Conservation (phyloP, 192 early-diverging fungal genomes). For the Linnemannia schmuckeri region DNA sequence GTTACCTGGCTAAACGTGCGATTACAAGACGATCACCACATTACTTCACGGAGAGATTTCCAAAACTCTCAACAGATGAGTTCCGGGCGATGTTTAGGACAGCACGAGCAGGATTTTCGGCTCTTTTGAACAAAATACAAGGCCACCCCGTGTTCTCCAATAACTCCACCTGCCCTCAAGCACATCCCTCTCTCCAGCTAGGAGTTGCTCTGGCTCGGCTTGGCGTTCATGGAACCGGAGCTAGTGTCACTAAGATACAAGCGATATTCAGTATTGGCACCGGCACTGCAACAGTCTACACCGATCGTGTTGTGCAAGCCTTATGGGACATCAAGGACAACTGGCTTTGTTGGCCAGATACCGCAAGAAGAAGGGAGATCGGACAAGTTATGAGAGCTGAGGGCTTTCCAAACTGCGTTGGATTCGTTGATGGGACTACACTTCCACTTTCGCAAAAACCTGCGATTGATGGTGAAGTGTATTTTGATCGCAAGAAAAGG, state of each 20-base stretch:
- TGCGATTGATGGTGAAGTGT: too few species aligned
- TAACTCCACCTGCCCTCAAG: too few species aligned
- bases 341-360: constrained; percentile 21
- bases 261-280: too few species aligned
- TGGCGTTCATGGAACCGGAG: background rate
- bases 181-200: background rate
- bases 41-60: too few species aligned
- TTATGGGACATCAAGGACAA: background rate
- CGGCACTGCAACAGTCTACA: too few species aligned
- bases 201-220: background rate
- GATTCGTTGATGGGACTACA: too few species aligned
- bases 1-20: background rate
- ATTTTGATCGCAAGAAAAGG: too few species aligned
- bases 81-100: too few species aligned
- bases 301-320: too few species aligned
- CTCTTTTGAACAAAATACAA: background rate
- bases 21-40: background rate
- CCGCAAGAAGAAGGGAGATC: background rate
- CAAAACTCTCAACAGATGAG: too few species aligned
- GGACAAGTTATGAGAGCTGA: constrained; percentile 21
- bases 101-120: background rate
- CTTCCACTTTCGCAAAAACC: too few species aligned
- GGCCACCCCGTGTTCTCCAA: constrained; percentile 1
- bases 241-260: too few species aligned
- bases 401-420: constrained; percentile 30